Base-by-base conservation (phyloP, 371 early-diverging fungal species). In the Haplosporangium sp. region DNA sequence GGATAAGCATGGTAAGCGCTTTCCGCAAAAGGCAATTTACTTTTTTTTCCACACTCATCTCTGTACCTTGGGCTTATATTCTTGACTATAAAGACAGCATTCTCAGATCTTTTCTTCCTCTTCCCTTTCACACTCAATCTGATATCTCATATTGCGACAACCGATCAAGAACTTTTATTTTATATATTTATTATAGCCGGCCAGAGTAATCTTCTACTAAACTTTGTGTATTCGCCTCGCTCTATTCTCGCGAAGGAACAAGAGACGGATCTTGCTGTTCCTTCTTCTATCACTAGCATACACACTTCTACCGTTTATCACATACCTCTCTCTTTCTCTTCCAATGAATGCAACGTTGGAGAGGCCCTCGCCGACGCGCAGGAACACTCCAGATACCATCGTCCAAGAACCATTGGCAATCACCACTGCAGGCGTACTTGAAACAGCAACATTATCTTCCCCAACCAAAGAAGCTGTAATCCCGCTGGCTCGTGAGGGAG, bases 11-110 rank as follows among this genome's bases (percentile, higher is more conserved):
- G 20, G 54, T 54, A 20, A 40, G 21, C 43, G 20, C 18, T 23
- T 58, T 16, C 59, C 53, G 18, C 13, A 70, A 59, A 63, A 58
- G 69, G 69, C 41, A 69, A 62, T 69, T 69, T 38, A 18, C 10
- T 21, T 64, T 54, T 55, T 55, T 64, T 71, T 55, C 60, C 71
- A 59, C 64, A 54, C 64, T 69, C 42, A 1, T 10, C 8, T 40
- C n/a, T n/a, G n/a, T n/a, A n/a, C n/a, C n/a, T n/a, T n/a, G n/a
- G n/a, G n/a, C n/a, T n/a, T n/a, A n/a, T 40, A n/a, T 48, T 47
- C 12, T 23, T 13, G 5, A 1, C 13, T n/a, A 21, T 53, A 16
- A 7, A 16, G n/a, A n/a, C n/a, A n/a, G n/a, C n/a, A n/a, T n/a
- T 53, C 54, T 40, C 47, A 16, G 20, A 9, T 38, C 20, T 42